Conservation (phyloP, 192 early-diverging fungal species). For the Spizellomyces punctatus region DNA sequence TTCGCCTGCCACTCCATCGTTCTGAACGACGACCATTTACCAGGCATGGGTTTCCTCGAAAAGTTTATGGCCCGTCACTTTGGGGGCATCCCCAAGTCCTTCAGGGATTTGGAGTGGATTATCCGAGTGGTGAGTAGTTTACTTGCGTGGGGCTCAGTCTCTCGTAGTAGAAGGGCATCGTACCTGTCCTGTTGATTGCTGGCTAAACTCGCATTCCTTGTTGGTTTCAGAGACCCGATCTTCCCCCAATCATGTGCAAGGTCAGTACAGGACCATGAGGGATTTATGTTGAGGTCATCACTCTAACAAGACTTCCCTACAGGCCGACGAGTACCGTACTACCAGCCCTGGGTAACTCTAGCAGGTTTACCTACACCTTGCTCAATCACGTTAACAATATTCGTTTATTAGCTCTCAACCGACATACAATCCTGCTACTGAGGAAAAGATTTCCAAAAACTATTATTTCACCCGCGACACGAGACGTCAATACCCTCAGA, state of each 20-base stretch:
- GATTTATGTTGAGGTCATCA: no score
- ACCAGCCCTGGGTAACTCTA: slow-evolving; percentile 43
- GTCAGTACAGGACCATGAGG: slow-evolving; percentile 41
- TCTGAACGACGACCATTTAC: no score
- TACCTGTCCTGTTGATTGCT: slow-evolving; percentile 1
- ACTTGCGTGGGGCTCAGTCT: neutral
- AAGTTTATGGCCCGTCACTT: slow-evolving; percentile 30
- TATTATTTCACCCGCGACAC: slow-evolving; percentile 90
- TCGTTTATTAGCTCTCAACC: slow-evolving; percentile 39
- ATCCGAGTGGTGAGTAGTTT: slow-evolving; percentile 38
- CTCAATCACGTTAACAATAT: neutral
- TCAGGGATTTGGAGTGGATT: slow-evolving; percentile 51
- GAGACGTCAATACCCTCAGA: slow-evolving; percentile 88
- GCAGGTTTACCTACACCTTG: neutral
- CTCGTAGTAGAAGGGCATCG: neutral
- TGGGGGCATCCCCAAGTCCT: slow-evolving; percentile 44
- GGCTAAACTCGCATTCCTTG: neutral
- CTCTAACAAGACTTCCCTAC: neutral
- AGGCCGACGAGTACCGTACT: slow-evolving; percentile 49
- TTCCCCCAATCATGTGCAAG: slow-evolving; percentile 36
- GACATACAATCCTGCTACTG: slow-evolving; percentile 20
- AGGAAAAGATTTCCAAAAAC: slow-evolving; percentile 69
- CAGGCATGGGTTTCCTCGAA: slow-evolving; percentile 24
- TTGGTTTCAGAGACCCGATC: slow-evolving; percentile 34
- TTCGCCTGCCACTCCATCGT: no score